Evolutionary conservation across 345 rosid species (phyloP).

Genomic region (Lepidium aucheri): DNA sequence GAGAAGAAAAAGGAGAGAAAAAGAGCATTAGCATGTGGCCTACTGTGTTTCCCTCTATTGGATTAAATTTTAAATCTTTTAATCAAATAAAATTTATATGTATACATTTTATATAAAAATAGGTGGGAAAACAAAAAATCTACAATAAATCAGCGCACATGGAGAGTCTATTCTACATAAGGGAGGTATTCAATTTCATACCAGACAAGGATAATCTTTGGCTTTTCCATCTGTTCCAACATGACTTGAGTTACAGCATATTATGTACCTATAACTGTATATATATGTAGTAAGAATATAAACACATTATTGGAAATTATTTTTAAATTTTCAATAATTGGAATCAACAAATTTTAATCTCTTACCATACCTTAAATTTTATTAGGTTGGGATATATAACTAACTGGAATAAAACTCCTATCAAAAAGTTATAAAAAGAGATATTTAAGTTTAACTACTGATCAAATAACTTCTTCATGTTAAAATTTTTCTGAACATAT

Average conservation of each 20-base stretch:
- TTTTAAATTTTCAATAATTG: too few relatives aligned
- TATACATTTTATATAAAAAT: not conserved
- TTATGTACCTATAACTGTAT: not conserved
- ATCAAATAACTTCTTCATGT: not conserved
- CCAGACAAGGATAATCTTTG: slow-evolving; percentile 30
- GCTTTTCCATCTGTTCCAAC: slow-evolving; percentile 21
- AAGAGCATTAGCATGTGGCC: slow-evolving; percentile 27
- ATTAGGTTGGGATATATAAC: too few relatives aligned
- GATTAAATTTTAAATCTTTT: not conserved
- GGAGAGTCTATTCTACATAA: slow-evolving; percentile 26
- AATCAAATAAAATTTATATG: not conserved
- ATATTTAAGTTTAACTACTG: too few relatives aligned
- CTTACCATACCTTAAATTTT: too few relatives aligned
- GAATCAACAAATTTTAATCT: too few relatives aligned
- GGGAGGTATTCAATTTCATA: slow-evolving; percentile 27
- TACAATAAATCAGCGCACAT: slow-evolving; percentile 34
- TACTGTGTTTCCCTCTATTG: slow-evolving; percentile 23
- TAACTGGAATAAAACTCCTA: too few relatives aligned
- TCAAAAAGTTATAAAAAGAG: too few relatives aligned
- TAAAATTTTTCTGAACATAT: not conserved
- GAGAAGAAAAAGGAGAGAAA: slow-evolving; percentile 21
- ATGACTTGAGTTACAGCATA: slow-evolving; percentile 21
- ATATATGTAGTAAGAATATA: not conserved
- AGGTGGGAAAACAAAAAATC: slow-evolving; percentile 27
- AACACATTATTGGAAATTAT: not conserved